phyloP scores from a whole-genome alignment of 306 rosid species.

The Prunus kanzakura region DNA sequence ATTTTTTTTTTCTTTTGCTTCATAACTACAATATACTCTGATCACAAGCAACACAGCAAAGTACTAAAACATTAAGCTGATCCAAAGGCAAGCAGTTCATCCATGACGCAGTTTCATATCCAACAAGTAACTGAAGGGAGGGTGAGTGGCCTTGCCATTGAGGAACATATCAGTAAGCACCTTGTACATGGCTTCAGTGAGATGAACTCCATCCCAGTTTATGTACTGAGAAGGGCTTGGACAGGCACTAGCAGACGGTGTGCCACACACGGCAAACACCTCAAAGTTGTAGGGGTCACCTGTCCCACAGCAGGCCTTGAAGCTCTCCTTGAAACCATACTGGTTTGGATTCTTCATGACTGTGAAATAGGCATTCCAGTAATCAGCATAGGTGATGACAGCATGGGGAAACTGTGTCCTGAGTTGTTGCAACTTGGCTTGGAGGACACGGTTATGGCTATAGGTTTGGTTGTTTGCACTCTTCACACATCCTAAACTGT shows the following conservation, averaged over 20 bases:
- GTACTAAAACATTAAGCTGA: neutral
- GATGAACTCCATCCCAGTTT: conserved; percentile 98
- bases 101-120: conserved; percentile 49
- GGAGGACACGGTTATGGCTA: conserved; percentile 51
- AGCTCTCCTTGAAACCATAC: conserved; percentile 58
- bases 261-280: conserved; percentile 58
- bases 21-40: neutral
- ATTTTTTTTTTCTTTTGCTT: neutral
- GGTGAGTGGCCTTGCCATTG: conserved; percentile 57
- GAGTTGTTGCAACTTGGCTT: conserved; percentile 43
- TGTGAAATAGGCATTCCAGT: conserved; percentile 59
- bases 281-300: conserved; percentile 63
- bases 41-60: neutral
- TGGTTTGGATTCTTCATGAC: conserved; percentile 54
- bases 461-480: conserved; percentile 57
- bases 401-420: conserved; percentile 63
- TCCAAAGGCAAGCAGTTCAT: conserved; percentile 11
- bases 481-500: conserved; percentile 72
- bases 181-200: conserved; percentile 92
- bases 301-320: conserved; percentile 75
- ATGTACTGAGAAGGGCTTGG: conserved; percentile 57
- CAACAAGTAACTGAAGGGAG: conserved; percentile 61
- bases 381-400: conserved; percentile 67
- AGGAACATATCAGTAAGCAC: conserved; percentile 66
- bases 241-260: conserved; percentile 48